Base-by-base conservation (phyloP, 1,139 yeast species). In the Arxiozyma heterogenica region DNA sequence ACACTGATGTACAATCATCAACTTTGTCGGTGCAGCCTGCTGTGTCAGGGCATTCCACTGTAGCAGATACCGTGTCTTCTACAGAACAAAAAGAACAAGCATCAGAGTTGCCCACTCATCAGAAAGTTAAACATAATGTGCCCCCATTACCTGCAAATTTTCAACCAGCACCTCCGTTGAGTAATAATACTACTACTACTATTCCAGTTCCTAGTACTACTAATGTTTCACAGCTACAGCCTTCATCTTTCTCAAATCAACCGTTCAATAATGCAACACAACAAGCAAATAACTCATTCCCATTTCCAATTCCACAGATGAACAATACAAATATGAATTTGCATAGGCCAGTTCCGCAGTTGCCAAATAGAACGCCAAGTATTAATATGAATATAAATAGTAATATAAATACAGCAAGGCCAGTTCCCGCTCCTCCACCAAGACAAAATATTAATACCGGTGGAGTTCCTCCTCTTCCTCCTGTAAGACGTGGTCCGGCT, bases 401-500 rank as follows among this genome's bases (percentile, higher is more conserved):
- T 22, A 49, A 23, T 41, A 42, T 41, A 27, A 17, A 41, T 30
- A 34, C 11, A 21, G 7, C 49, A 30, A 34, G 45, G 18, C 47
- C 46, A 17, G 44, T 47, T 30, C 47, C 50, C 15, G 22, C 22
- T 27, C 52, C 43, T 39, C 52, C 52, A 23, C 55, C 51, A 34
- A 43, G 42, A 34, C 55, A 52, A 39, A 46, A 49, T 41, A 50
- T 12, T 34, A 3, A 39, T 18, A 25, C 39, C 50, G 21, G 63
- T 12, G 66, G 70, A 8, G 72, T 74, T 11, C 72, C 75, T 23
- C 71, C 73, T 8, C 74, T 76, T 9, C 71, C 74, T 18, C 66
- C 70, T 47, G 66, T 73, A 30, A 70, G 69, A 53, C 68, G 65
- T 39, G 59, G 67, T 9, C 60, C 64, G 22, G 57, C 64, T 18